These are phyloP conservation scores for Penicillium occitanis DNA, from an alignment of 2,329 filamentous ascomycete genomes.

Conservation along the genomic window DNA sequence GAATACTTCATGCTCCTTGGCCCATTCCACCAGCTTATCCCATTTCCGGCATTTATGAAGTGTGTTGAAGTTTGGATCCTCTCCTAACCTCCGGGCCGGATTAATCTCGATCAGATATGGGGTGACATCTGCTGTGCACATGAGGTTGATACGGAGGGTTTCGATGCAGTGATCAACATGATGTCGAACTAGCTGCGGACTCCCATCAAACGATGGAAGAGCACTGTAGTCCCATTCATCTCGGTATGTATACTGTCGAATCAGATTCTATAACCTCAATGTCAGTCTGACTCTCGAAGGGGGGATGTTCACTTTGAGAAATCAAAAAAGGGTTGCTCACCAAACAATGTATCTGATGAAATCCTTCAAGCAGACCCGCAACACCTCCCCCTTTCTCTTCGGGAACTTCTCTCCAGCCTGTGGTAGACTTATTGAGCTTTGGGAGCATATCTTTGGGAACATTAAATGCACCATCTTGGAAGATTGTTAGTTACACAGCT, in stretches of 20 bases:
- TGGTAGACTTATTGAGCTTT: neutral
- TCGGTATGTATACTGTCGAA: constrained; percentile 6
- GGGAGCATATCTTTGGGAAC: neutral
- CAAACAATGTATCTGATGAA: constrained; percentile 13
- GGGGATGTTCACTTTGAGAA: neutral
- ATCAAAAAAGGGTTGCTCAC: neutral
- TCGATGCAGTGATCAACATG: constrained; percentile 11
- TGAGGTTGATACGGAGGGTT: constrained; percentile 3
- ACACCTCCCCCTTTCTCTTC: constrained; percentile 1
- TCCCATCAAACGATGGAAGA: neutral
- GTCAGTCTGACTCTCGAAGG: neutral
- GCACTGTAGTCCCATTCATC: constrained; percentile 2
- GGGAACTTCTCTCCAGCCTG: neutral
- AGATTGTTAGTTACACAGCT: neutral
- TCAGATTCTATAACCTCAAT: neutral
- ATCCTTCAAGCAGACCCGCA: neutral
- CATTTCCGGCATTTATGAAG: constrained; percentile 5
- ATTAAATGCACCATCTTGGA: neutral
- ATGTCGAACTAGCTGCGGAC: neutral
- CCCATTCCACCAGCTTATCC: constrained; percentile 6
- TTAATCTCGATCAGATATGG: constrained; percentile 1
- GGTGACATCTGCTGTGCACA: constrained; percentile 3
- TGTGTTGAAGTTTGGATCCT: neutral
- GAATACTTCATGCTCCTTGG: neutral
- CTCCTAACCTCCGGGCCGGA: neutral